A percentile compares a stretch with the other conserved stretches of the same genome.
Evolutionary conservation across 805 yeast species (phyloP).

Genomic region (Suhomyces pyralidae): DNA sequence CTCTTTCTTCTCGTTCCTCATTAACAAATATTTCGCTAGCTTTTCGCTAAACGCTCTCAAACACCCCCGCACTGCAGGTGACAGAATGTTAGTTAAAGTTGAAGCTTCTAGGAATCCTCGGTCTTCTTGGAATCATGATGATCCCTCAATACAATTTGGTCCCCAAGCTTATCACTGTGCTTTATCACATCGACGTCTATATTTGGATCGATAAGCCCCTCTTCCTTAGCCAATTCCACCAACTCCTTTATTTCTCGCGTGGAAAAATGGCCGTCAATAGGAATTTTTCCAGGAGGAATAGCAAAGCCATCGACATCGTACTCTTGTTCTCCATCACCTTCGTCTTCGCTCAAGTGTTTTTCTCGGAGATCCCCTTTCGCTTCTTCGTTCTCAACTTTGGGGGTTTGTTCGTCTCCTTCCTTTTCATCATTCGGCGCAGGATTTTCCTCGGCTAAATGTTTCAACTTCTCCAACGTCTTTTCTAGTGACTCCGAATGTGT

Average conservation of each 20-base stretch:
- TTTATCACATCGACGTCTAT: slow-evolving; percentile 26
- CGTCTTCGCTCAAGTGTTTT: slow-evolving; percentile 2
- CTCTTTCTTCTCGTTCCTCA: neutral
- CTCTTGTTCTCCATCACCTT: slow-evolving; percentile 5
- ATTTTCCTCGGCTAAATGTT: slow-evolving; percentile 22
- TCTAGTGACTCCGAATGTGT: slow-evolving; percentile 7
- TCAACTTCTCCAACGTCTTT: slow-evolving; percentile 23
- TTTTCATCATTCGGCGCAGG: slow-evolving; percentile 5
- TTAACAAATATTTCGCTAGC: neutral
- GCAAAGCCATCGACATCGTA: slow-evolving; percentile 35
- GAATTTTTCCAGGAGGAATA: slow-evolving; percentile 37
- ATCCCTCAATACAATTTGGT: slow-evolving; percentile 27
- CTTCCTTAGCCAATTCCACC: slow-evolving; percentile 28
- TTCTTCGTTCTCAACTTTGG: neutral
- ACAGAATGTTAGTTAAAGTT: neutral
- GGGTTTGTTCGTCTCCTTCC: slow-evolving; percentile 2
- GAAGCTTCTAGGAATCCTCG: neutral
- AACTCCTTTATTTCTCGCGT: slow-evolving; percentile 30
- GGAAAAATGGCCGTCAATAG: slow-evolving; percentile 41
- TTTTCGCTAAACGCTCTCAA: neutral
- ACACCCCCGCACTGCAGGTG: neutral
- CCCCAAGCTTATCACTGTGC: slow-evolving; percentile 23
- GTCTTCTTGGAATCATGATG: neutral
- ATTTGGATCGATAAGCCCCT: slow-evolving; percentile 24
- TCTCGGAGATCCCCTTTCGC: neutral